These are phyloP conservation scores for Sicyos baderoa DNA, from an alignment of 306 rosid species.

Conservation along the genomic window DNA sequence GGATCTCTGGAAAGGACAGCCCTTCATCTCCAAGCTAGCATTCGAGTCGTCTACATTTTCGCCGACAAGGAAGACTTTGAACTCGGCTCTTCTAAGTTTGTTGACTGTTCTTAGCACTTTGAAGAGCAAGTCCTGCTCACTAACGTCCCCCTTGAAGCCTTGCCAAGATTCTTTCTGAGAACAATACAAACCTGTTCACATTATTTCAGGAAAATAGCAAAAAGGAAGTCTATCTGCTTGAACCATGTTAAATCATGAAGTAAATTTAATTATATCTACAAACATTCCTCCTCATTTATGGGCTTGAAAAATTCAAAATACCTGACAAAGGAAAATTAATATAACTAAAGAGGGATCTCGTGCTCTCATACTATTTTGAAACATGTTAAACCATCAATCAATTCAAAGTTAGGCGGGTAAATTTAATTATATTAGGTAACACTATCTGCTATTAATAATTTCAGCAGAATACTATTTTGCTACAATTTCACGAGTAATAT, in stretches of 20 bases:
- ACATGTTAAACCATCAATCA: too few species aligned
- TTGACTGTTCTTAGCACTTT: conserved; percentile 44
- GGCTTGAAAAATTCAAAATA: too few species aligned
- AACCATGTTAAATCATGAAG: too few species aligned
- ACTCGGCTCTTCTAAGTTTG: conserved; percentile 45
- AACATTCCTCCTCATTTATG: too few species aligned
- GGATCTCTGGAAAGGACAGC: conserved; percentile 57
- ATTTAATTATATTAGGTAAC: too few species aligned
- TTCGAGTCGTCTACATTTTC: conserved; percentile 28
- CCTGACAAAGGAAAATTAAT: too few species aligned
- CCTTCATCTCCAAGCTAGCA: conserved; percentile 47
- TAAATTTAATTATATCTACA: too few species aligned
- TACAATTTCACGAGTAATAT: neutral
- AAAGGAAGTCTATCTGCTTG: neutral
- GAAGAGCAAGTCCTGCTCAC: conserved; percentile 35
- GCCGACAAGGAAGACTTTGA: conserved; percentile 41
- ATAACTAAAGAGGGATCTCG: too few species aligned
- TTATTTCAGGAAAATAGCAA: neutral
- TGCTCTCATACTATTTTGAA: too few species aligned
- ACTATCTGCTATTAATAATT: too few species aligned
- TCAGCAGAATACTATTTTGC: neutral
- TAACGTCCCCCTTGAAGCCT: conserved; percentile 49
- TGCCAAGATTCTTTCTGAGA: conserved; percentile 62
- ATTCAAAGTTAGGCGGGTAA: too few species aligned
- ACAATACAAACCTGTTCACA: conserved; percentile 19